Percentiles rank a stretch among this genome's conserved stretches.
These are phyloP conservation scores for Macrotyloma uniflorum DNA, from an alignment of 306 rosid species.

Conservation along the genomic window DNA sequence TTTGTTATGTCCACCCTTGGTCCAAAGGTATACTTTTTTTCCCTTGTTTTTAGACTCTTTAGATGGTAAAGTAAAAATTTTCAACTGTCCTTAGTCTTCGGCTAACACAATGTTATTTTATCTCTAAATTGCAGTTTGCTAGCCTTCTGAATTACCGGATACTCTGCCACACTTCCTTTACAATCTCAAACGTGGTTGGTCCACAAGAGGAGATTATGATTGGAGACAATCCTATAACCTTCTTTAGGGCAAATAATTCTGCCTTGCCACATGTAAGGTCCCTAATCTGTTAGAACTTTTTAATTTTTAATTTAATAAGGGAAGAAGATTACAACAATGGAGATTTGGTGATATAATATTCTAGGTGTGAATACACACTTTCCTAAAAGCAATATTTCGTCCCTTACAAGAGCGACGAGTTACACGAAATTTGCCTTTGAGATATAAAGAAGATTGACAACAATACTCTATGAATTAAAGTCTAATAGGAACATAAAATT, in stretches of 20 bases:
- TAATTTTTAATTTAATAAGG: too few species aligned
- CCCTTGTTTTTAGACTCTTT: neutral
- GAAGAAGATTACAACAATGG: too few species aligned
- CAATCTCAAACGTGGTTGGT: conserved; percentile 83
- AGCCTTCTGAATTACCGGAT: conserved; percentile 69
- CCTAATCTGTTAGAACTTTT: too few species aligned
- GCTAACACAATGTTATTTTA: conserved; percentile 8
- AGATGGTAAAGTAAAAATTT: neutral
- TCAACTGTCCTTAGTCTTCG: conserved; percentile 6
- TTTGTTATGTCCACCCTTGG: conserved; percentile 66
- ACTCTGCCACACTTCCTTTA: conserved; percentile 74
- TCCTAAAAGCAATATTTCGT: too few species aligned
- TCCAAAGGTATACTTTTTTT: conserved; percentile 57
- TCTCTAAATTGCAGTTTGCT: conserved; percentile 55
- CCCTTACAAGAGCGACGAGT: too few species aligned
- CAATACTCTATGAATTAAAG: too few species aligned
- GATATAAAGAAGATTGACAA: too few species aligned
- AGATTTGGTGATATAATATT: too few species aligned
- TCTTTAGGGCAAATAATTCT: conserved; percentile 69
- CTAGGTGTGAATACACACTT: too few species aligned
- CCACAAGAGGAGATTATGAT: conserved; percentile 77
- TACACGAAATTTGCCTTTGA: too few species aligned
- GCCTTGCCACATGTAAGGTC: conserved; percentile 75
- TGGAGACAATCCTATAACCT: conserved; percentile 72
- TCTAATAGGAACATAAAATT: too few species aligned